These are phyloP conservation scores for Aspergillus piperis DNA, from an alignment of 2,329 filamentous ascomycete genomes.

Conservation along the genomic window DNA sequence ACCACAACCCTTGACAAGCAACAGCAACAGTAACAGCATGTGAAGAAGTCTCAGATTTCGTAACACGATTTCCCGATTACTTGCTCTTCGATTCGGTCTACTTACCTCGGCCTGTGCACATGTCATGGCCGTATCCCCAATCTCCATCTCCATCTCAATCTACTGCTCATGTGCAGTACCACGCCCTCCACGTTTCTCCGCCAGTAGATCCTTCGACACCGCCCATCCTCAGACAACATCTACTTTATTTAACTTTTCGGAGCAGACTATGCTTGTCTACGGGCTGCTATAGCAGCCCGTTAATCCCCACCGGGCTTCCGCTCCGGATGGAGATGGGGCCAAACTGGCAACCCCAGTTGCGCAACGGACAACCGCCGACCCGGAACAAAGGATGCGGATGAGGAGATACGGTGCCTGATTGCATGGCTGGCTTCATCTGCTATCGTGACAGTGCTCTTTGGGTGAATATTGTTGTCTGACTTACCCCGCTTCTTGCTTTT, in stretches of 20 bases:
- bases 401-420: not conserved
- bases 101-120: not conserved
- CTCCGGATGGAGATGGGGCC: not conserved
- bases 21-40: too few relatives aligned
- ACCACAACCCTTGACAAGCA: too few relatives aligned
- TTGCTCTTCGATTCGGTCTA: not conserved
- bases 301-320: not conserved
- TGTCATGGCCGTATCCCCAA: too few relatives aligned
- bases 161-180: not conserved
- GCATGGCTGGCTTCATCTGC: not conserved
- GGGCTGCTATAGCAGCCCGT: not conserved
- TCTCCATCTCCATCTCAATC: too few relatives aligned
- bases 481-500: not conserved
- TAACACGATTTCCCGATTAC: not conserved
- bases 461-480: not conserved
- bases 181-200: not conserved
- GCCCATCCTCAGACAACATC: not conserved
- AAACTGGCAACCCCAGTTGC: too few relatives aligned
- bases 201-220: not conserved
- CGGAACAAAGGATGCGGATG: not conserved
- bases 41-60: too few relatives aligned
- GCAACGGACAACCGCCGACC: not conserved
- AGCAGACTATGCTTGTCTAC: not conserved
- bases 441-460: not conserved
- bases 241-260: slow-evolving; percentile 1